These are phyloP conservation scores for Yarrowia alimentaria DNA, from an alignment of 805 yeast species.

Conservation along the genomic window DNA sequence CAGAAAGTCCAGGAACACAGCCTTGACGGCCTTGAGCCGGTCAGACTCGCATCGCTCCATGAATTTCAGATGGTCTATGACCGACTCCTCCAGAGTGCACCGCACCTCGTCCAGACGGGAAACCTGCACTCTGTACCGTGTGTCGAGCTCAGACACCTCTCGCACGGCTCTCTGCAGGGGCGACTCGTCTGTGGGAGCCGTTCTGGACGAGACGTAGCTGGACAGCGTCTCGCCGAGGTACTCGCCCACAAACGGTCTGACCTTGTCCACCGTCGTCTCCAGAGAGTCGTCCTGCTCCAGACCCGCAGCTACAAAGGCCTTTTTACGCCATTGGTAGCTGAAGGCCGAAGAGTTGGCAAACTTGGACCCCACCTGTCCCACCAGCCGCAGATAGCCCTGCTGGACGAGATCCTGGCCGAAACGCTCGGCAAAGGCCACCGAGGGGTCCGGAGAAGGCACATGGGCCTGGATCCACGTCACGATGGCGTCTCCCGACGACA, in stretches of 20 bases:
- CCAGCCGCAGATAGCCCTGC: conserved; percentile 58
- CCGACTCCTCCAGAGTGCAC: conserved; percentile 67
- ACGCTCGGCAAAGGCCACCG: conserved; percentile 58
- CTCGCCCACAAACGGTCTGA: conserved; percentile 38
- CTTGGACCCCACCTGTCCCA: conserved; percentile 57
- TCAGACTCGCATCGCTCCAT: conserved; percentile 83
- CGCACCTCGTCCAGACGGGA: conserved; percentile 60
- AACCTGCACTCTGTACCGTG: conserved; percentile 54
- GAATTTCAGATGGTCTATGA: conserved; percentile 68
- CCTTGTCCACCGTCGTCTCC: conserved; percentile 26
- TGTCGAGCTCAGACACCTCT: conserved; percentile 61
- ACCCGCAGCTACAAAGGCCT: conserved; percentile 58
- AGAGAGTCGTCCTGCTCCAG: conserved; percentile 30
- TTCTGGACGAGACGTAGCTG: conserved; percentile 32
- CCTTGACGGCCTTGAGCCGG: conserved; percentile 70
- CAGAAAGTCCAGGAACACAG: conserved; percentile 69
- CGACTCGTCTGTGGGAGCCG: conserved; percentile 47
- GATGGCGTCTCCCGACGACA: conserved; percentile 60
- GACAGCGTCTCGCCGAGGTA: conserved; percentile 36
- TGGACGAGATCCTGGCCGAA: conserved; percentile 71
- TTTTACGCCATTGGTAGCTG: conserved; percentile 76
- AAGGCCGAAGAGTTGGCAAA: conserved; percentile 75
- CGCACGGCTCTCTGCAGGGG: conserved; percentile 51
- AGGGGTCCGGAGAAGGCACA: conserved; percentile 37
- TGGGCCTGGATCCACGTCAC: conserved; percentile 57